Base-by-base conservation (phyloP, 352 stramenopile genomes). In the Thalassiosira sp. region DNA sequence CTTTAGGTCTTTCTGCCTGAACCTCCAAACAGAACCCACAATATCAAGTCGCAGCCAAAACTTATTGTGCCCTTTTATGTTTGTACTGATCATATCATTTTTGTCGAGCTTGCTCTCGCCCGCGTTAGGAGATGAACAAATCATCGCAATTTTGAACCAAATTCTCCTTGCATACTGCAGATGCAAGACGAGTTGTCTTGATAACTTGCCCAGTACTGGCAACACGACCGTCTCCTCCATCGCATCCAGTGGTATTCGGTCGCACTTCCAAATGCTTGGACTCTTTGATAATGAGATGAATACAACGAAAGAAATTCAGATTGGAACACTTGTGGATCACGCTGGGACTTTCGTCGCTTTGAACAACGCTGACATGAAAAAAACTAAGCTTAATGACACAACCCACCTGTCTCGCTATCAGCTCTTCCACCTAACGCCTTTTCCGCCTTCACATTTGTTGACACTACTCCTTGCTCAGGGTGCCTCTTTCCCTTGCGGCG, bases 401-500 rank as follows among this genome's bases (percentile, higher is more conserved):
- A 37, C 31, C 3, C 8, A 37, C 3, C 31, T 37, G 31, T 8
- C 3, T 8, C 31, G 3, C 8, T 37, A 37, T 37, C 3, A 37
- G 31, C 31, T 3, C 8, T 37, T 8, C 31, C 31, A 37, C 8
- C 31, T 37, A 37, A n/a, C n/a, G n/a, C n/a, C n/a, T n/a, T n/a
- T n/a, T n/a, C n/a, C n/a, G n/a, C n/a, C n/a, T n/a, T n/a, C n/a
- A n/a, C n/a, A n/a, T n/a, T n/a, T n/a, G n/a, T 37, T 37, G 31
- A 3, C 31, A 37, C 31, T 8, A 10, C 31, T 37, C 8, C 8
- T 8, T 3, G 3, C 3, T 10, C 31, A 37, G 31, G 31, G 31
- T 37, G 31, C 31, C 42, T 49, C 5, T 49, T 49, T 15, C 60
- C 60, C 35, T 76, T 76, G 10, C 42, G 18, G 3, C 72, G 48